These are phyloP conservation scores for Eruca vesicaria DNA, from an alignment of 441 rosid species.

Conservation along the genomic window DNA sequence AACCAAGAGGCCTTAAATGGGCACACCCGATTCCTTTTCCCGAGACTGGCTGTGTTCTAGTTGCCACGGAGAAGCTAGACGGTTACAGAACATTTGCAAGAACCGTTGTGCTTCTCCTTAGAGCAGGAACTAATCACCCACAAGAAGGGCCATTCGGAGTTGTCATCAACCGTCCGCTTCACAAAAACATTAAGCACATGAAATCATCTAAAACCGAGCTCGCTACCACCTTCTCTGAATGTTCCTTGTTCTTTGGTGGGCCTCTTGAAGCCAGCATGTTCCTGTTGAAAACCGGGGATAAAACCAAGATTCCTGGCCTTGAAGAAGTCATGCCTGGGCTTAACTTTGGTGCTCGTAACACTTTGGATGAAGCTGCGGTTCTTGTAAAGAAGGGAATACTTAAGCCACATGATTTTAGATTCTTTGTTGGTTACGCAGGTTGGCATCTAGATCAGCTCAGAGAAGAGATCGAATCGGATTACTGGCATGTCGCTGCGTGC, in stretches of 20 bases:
- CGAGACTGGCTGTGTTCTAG: constrained; percentile 92
- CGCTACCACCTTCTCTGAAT: constrained; percentile 78
- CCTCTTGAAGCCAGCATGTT: constrained; percentile 93
- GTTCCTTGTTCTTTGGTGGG: constrained; percentile 86
- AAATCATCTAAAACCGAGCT: constrained; percentile 69
- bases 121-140: constrained; percentile 79
- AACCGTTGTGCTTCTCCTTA: constrained; percentile 84
- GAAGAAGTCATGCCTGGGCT: constrained; percentile 88
- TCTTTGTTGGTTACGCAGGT: constrained; percentile 88
- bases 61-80: constrained; percentile 92
- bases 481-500: constrained; percentile 84
- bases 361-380: constrained; percentile 73
- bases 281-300: constrained; percentile 54
- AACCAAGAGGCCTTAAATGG: constrained; percentile 67
- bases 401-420: constrained; percentile 82
- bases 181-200: constrained; percentile 76
- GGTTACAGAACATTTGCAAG: constrained; percentile 78
- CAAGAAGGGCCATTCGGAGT: constrained; percentile 91
- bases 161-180: constrained; percentile 85
- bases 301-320: constrained; percentile 60
- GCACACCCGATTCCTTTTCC: constrained; percentile 92
- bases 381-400: constrained; percentile 73
- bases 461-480: constrained; percentile 80
- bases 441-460: constrained; percentile 91
- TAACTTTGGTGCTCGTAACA: constrained; percentile 76